Percentiles rank a stretch among this genome's conserved stretches.
Evolutionary conservation across 805 yeast species (phyloP).

Genomic region (Yarrowia hollandica): DNA sequence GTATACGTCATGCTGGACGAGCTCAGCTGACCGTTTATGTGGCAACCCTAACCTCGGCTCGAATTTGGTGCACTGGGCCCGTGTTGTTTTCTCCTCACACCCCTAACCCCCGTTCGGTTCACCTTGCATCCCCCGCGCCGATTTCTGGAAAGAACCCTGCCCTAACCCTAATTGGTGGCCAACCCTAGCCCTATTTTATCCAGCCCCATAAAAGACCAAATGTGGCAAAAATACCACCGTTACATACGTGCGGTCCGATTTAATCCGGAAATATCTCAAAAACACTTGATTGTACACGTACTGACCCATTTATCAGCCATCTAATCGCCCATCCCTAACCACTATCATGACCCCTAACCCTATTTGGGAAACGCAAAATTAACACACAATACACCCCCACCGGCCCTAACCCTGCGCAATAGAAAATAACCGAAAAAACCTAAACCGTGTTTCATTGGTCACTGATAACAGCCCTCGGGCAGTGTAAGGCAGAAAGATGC

Average conservation of each 20-base stretch:
- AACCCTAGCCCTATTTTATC: slow-evolving; percentile 14
- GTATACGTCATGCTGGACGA: too few species aligned
- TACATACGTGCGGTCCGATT: not conserved
- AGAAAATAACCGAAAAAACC: slow-evolving; percentile 12
- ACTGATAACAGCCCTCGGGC: slow-evolving; percentile 2
- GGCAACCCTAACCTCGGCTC: too few species aligned
- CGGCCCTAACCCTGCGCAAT: not conserved
- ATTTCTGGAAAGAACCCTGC: not conserved
- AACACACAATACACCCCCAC: too few species aligned
- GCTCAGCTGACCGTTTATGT: too few species aligned
- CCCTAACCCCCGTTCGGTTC: too few species aligned
- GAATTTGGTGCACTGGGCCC: too few species aligned
- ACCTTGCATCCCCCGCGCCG: not conserved
- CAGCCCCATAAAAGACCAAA: not conserved
- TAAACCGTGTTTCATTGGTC: slow-evolving; percentile 24
- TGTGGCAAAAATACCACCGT: not conserved
- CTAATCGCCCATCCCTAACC: too few species aligned
- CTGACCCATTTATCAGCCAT: too few species aligned
- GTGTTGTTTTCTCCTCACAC: too few species aligned
- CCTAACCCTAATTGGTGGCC: not conserved
- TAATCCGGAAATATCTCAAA: not conserved
- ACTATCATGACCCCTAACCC: slow-evolving; percentile 2
- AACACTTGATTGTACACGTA: too few species aligned
- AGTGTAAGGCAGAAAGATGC: too few species aligned
- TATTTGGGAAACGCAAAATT: not conserved